phyloP scores from a whole-genome alignment of 495 filamentous ascomycete genomes.

The Opeltia flavorubescens region DNA sequence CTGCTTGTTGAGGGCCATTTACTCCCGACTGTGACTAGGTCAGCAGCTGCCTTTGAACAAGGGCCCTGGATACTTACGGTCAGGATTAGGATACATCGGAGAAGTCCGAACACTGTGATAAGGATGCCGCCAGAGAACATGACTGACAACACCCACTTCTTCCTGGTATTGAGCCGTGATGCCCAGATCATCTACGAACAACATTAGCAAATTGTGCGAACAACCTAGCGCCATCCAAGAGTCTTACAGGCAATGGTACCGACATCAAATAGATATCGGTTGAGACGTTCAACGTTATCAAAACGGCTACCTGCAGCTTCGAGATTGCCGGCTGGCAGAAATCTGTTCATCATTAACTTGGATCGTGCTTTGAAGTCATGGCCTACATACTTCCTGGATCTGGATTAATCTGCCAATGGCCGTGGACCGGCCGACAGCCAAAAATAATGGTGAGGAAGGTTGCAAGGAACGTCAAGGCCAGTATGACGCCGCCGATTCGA shows the following conservation, averaged over 20 bases:
- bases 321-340: conserved; percentile 35
- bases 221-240: conserved; percentile 3
- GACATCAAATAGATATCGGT: conserved; percentile 43
- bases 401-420: conserved; percentile 46
- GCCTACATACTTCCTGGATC: conserved; percentile 37
- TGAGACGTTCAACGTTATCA: conserved; percentile 35
- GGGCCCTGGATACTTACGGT: conserved; percentile 24
- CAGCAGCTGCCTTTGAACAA: neutral
- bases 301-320: conserved; percentile 31
- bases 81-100: conserved; percentile 44
- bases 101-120: conserved; percentile 43
- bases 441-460: conserved; percentile 39
- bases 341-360: conserved; percentile 9
- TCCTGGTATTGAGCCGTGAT: conserved; percentile 32
- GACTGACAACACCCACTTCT: conserved; percentile 38
- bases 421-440: conserved; percentile 36
- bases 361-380: conserved; percentile 3
- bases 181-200: conserved; percentile 35
- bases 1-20: conserved; percentile 37
- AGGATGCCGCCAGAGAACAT: conserved; percentile 47
- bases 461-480: conserved; percentile 37
- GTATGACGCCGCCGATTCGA: conserved; percentile 36
- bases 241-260: conserved; percentile 36
- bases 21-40: conserved; percentile 23
- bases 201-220: neutral